phyloP scores from a whole-genome alignment of 1,284 basidiomycete genomes.

The Microbotryum silenes-acaulis region DNA sequence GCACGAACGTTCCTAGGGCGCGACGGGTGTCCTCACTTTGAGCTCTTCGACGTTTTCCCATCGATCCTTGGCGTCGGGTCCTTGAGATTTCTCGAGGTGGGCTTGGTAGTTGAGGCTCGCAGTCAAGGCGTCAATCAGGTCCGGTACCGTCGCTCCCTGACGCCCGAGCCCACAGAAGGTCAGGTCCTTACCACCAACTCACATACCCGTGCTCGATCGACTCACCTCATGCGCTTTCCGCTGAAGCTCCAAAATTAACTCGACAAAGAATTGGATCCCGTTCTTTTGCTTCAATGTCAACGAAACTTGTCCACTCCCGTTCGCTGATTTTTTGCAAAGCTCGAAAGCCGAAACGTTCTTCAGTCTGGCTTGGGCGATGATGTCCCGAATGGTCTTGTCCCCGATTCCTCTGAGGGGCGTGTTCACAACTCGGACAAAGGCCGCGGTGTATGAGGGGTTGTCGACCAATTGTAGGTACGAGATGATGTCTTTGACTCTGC shows the following conservation, averaged over 20 bases:
- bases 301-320: constrained; percentile 49
- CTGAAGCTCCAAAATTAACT: constrained; percentile 52
- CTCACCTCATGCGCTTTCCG: constrained; percentile 53
- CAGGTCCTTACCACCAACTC: neutral
- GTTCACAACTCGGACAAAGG: constrained; percentile 70
- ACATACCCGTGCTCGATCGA: neutral
- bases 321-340: constrained; percentile 53
- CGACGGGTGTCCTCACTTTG: constrained; percentile 36
- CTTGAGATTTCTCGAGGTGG: constrained; percentile 59
- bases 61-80: constrained; percentile 60
- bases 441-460: constrained; percentile 69
- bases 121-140: constrained; percentile 57
- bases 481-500: constrained; percentile 71
- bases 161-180: neutral
- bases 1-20: neutral
- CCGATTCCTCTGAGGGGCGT: constrained; percentile 68
- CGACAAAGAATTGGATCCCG: constrained; percentile 57
- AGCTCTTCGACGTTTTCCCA: constrained; percentile 85
- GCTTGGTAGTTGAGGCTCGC: constrained; percentile 59
- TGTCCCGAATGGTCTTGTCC: constrained; percentile 65
- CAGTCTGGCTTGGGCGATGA: constrained; percentile 52
- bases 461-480: constrained; percentile 79
- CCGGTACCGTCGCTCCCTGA: constrained; percentile 56
- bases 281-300: constrained; percentile 59
- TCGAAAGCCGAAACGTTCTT: constrained; percentile 54